Base-by-base conservation (phyloP, 2,329 filamentous ascomycete genomes). In the Diplodia intermedia region DNA sequence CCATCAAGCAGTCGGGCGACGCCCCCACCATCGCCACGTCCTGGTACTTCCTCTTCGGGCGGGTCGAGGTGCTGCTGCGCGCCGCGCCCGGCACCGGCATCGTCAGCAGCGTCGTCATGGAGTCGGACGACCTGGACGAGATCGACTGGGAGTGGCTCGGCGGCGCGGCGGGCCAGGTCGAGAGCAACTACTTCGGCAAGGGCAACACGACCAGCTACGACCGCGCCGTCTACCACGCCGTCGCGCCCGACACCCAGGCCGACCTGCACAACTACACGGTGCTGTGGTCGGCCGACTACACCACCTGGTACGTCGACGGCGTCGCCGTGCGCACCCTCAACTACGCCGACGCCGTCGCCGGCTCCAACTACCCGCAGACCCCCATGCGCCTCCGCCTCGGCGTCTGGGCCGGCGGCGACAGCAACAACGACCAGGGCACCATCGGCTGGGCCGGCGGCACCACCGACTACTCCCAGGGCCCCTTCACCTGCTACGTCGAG, bases 31-130 rank as follows among this genome's bases (percentile, higher is more conserved):
- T 94, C 68, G 85, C 87, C 69, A 88, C 90, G 56, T 87, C 87
- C 72, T 94, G 93, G 77, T 93, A 92, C 82, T 91, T 94, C 79
- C 93, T 95, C 82, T 92, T 90, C 71, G 92, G 92, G 63, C 86
- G 87, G 67, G 88, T 91, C 66, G 90, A 93, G 78, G 83, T 93
- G 63, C 82, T 86, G 71, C 85, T 95, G 81, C 90, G 91, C 79
- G 89, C 90, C 4, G 88, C 92, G 0, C 80, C 82, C 1, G 92
- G 92, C 12, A 81, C 80, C 7, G 92, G 92, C 61, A 88, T 95
- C 69, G 86, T 95, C 73, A 91, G 88, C 76, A 84, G 90, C 71
- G 88, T 94, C 74, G 92, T 94, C 78, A 84, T 92, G 79, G 84
- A 93, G 70, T 93, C 90, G 67, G 90, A 94, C 71, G 90, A 92